Evolutionary conservation across 2,329 filamentous ascomycete species (phyloP), one percentile per base, ranked within the genome.

Genomic region (Fusarium sp.): DNA sequence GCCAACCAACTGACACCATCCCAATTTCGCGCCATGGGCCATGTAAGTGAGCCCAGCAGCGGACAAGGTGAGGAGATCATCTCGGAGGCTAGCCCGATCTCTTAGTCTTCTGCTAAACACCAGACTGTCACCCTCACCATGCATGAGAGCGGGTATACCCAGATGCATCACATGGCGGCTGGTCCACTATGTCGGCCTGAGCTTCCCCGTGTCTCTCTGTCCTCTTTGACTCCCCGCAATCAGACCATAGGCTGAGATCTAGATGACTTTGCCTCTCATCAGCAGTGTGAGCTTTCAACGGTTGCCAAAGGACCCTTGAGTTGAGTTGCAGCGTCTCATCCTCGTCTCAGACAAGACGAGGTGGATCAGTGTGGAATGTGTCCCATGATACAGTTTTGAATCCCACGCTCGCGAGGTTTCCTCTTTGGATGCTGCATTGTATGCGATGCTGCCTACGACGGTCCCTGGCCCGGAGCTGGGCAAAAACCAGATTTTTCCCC

Each of bases 81-180:
- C 60, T 68, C 29, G 61, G 58, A 54, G 64, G 34, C 72, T 72
- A 73, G 62, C 58, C 66, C 56, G 42, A 72, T 72, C 65, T 74
- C 65, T 63, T 63, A 63, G 52, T 63, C 62, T 69, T 66, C 38
- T 22, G n/a, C 24, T 42, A 69, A 73, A 66, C 57, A 37, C 72
- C 62, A 42, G 24, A 56, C 22, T 29, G 59, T 58, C 38, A 47
- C 56, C 40, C 60, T 58, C 47, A 52, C 52, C 60, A 68, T 76
- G 71, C 76, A 78, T 27, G 29, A 75, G 29, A 69, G 73, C 73
- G 76, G 76, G 62, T 69, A 68, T 74, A 73, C 64, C 71, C 71
- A 70, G 73, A 73, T 71, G 69, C 71, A 64, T 71, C 71, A 69
- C 66, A 69, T 47, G 42, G 64, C 45, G 72, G 31, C 62, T 35